Evolutionary conservation across 768 basidiomycete species (phyloP), one percentile per base, ranked within the genome.

Genomic region (Lactifluus pinguis): DNA sequence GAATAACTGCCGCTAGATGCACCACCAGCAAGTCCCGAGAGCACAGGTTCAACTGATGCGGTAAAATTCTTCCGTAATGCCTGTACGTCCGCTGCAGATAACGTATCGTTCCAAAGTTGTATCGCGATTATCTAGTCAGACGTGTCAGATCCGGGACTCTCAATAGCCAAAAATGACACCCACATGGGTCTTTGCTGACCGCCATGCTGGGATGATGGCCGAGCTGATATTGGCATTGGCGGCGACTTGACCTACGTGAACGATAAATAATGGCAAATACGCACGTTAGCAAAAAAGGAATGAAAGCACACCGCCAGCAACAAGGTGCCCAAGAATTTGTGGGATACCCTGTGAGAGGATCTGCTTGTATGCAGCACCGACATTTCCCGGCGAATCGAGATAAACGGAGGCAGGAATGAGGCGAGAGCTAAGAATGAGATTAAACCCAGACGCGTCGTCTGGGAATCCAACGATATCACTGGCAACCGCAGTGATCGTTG

Each of bases 141-240:
- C n/a, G n/a, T 4, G 30, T 61, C 34, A 45, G 8, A 49, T 14
- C 14, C 4, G 9, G 0, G 32, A 17, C 3, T n/a, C 45, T 1
- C 38, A 15, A 5, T 9, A 2, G 6, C n/a, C 14, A 4, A n/a
- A 10, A 21, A 36, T 4, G 11, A 51, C 13, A 64, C 72, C 48
- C 52, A 75, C 75, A 55, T 74, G 75, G 32, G 71, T 69, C 64
- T 76, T 75, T 0, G 76, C 75, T 2, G 67, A 69, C 55, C 75
- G 63, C 76, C 76, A 76, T 25, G 68, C 71, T 5, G 74, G 74
- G 47, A 68, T 66, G 25, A 76, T 65, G 19, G 75, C 73, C 14
- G 67, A 71, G 21, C 66, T 65, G 14, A 76, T 67, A 29, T 71
- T 34, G 9, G 70, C 72, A 59, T 75, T 75, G 38, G 68, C 68